Base-by-base conservation (phyloP, 352 stramenopile species). In the Pythium periplocum region DNA sequence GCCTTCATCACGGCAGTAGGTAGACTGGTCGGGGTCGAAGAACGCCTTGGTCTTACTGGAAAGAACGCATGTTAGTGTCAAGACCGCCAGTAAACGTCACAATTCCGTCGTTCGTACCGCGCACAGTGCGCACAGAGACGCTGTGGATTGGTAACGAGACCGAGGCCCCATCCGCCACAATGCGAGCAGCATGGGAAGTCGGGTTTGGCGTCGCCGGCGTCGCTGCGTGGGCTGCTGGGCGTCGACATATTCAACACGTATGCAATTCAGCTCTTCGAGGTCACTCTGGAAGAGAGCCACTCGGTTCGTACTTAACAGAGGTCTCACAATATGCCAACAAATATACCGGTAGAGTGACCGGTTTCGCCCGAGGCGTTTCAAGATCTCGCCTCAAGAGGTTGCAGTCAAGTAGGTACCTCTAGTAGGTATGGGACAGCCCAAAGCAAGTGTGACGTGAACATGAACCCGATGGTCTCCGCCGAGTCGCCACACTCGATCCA, bases 61-160 rank as follows among this genome's bases (percentile, higher is more conserved):
- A 6, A 43, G 31, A 17, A 26, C 34, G 30, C n/a, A 26, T 38
- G 49, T 17, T 31, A n/a, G 17, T 17, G 17, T 35, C 40, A 48
- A 37, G 40, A 38, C 33, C 0, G n/a, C 34, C 10, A n/a, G 36
- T 42, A 4, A 33, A 12, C 46, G 32, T 39, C 31, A 46, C 9
- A 10, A 40, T 45, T 48, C 6, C 35, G 45, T 9, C n/a, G 34
- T 4, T 50, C 56, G 17, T 58, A 87, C 77, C 77, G 65, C n/a
- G 83, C 58, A 46, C 83, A 93, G 66, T 94, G 81, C 30, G 62
- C 59, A 45, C 83, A 94, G 41, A 94, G 57, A 41, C 73, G 71
- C 59, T 91, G 72, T 7, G 82, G 66, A 58, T 91, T 91, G 10
- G 71, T 81, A 3, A 90, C 71, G 30, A 94, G 66, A 1, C 73